Evolutionary conservation across 148 eudicot species (phyloP).

Genomic region (Nyssa sinensis): DNA sequence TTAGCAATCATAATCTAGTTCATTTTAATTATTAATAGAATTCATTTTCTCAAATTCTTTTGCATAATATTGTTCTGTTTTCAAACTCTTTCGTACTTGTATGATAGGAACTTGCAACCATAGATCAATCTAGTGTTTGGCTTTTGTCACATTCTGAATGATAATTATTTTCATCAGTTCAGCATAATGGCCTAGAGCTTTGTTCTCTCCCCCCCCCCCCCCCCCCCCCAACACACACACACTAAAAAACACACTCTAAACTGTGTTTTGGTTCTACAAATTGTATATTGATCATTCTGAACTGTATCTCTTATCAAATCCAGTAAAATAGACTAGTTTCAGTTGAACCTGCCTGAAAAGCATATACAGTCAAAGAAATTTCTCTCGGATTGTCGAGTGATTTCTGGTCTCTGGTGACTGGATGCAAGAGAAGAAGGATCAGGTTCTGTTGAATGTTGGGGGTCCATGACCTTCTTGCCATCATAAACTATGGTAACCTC

Average conservation of each 20-base stretch:
- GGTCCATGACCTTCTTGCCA: conserved; percentile 35
- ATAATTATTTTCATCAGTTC: too few relatives aligned
- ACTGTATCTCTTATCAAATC: neutral
- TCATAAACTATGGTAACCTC: conserved; percentile 41
- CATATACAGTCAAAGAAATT: conserved; percentile 38
- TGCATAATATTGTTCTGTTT: too few relatives aligned
- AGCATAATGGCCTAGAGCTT: too few relatives aligned
- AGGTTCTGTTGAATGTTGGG: conserved; percentile 3
- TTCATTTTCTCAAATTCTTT: too few relatives aligned
- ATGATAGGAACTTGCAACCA: too few relatives aligned
- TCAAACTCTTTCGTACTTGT: too few relatives aligned
- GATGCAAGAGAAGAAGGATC: conserved; percentile 22
- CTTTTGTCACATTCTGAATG: too few relatives aligned
- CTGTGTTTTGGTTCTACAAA: neutral
- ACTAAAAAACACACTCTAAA: neutral
- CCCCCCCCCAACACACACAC: too few relatives aligned
- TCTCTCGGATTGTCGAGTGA: conserved; percentile 11
- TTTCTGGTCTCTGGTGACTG: conserved; percentile 15
- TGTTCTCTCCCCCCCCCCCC: too few relatives aligned
- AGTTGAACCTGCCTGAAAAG: conserved; percentile 36
- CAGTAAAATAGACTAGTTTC: neutral
- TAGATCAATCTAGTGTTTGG: too few relatives aligned
- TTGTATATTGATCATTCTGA: neutral
- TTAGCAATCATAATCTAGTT: too few relatives aligned
- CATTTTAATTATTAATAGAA: too few relatives aligned